Evolutionary conservation across 2,329 filamentous ascomycete species (phyloP).

Genomic region (Peltaster fructicola): DNA sequence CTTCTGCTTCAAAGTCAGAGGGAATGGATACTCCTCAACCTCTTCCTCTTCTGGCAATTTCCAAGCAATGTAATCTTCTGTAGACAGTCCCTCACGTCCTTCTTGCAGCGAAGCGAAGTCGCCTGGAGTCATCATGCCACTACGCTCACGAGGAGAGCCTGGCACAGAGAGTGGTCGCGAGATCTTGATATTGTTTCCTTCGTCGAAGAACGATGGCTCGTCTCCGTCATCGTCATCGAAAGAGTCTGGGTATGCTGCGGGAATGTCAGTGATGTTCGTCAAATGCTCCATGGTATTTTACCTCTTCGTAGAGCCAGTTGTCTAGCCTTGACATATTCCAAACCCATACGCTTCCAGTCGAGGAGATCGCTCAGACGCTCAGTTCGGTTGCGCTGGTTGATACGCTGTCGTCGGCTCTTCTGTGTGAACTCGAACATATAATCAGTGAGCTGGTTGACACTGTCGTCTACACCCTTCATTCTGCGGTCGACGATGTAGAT

Average conservation of each 20-base stretch:
- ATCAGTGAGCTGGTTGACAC: slow-evolving; percentile 81
- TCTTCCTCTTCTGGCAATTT: slow-evolving; percentile 76
- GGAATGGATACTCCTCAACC: slow-evolving; percentile 57
- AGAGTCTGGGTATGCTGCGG: slow-evolving; percentile 62
- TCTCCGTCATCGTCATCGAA: slow-evolving; percentile 56
- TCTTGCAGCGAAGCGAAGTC: slow-evolving; percentile 96
- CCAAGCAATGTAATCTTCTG: slow-evolving; percentile 97
- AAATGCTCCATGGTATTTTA: slow-evolving; percentile 7
- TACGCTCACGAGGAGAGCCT: slow-evolving; percentile 74
- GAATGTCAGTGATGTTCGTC: slow-evolving; percentile 1
- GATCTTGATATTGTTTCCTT: slow-evolving; percentile 76
- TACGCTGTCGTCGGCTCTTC: slow-evolving; percentile 89
- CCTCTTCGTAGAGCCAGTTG: slow-evolving; percentile 72
- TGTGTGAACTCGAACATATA: slow-evolving; percentile 87
- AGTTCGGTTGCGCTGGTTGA: slow-evolving; percentile 95
- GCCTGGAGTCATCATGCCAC: slow-evolving; percentile 97
- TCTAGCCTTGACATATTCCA: slow-evolving; percentile 96
- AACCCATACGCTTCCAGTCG: slow-evolving; percentile 98
- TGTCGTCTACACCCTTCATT: slow-evolving; percentile 90
- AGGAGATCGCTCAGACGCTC: slow-evolving; percentile 87
- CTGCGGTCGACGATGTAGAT: slow-evolving; percentile 98
- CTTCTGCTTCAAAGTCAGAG: slow-evolving; percentile 41
- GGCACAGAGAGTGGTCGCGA: slow-evolving; percentile 86
- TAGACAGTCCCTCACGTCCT: slow-evolving; percentile 77
- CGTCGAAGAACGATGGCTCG: slow-evolving; percentile 79